These are phyloP conservation scores for Kwoniella pini DNA, from an alignment of 768 basidiomycete genomes.

Conservation along the genomic window DNA sequence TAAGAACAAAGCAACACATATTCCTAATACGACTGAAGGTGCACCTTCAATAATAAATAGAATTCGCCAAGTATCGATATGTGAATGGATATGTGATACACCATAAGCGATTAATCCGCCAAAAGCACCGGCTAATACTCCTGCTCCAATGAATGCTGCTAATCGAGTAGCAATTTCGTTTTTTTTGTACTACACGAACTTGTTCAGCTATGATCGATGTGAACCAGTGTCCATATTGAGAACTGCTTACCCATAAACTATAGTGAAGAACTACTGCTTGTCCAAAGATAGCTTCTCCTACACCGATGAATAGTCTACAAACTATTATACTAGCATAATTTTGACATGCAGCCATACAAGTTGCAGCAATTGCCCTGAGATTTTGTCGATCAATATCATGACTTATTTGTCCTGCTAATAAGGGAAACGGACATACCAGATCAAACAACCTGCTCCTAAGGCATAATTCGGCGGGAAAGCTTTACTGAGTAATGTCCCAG, in stretches of 20 bases:
- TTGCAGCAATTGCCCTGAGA: conserved; percentile 69
- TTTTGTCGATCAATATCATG: too few species aligned
- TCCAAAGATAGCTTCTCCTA: conserved; percentile 38
- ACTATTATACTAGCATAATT: conserved; percentile 39
- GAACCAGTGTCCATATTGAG: too few species aligned
- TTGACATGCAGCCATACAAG: conserved; percentile 62
- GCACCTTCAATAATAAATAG: conserved; percentile 25
- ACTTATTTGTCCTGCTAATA: too few species aligned
- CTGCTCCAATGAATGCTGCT: conserved; percentile 42
- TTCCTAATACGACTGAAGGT: background rate
- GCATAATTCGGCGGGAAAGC: conserved; percentile 18
- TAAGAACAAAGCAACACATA: background rate
- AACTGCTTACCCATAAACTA: background rate
- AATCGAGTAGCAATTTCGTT: conserved; percentile 44
- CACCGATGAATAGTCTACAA: conserved; percentile 45
- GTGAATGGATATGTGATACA: conserved; percentile 40
- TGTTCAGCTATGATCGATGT: conserved; percentile 14
- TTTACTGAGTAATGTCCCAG: conserved; percentile 24
- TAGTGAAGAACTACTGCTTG: conserved; percentile 3
- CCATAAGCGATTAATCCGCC: conserved; percentile 23
- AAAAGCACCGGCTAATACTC: conserved; percentile 27
- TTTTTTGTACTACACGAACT: conserved; percentile 32
- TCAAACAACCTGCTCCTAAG: conserved; percentile 63
- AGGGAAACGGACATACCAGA: conserved; percentile 58
- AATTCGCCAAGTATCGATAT: conserved; percentile 18